Base-by-base conservation (phyloP, 306 rosid species). In the Carpinus viminea region DNA sequence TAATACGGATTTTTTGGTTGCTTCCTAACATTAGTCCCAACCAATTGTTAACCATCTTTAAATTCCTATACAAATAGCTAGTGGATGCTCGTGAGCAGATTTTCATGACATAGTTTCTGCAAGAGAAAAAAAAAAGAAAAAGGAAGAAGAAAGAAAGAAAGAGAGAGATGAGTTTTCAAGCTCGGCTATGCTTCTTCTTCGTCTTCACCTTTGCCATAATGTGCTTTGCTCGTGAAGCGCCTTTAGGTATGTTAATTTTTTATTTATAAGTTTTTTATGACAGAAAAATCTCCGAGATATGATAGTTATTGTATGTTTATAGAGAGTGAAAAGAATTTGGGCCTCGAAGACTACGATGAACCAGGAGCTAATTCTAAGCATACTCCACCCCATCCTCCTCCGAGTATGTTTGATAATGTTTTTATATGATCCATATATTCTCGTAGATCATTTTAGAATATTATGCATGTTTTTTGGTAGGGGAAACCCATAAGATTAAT, bases 311-410 rank as follows among this genome's bases (percentile, higher is more conserved):
- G 20, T 7, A 5, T 53, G 59, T 5, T 36, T 36, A 68, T 46
- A 80, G 87, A 1, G 16, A 41, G 54, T 15, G 66, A 20, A 13
- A 46, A 74, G 16, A 36, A 12, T 4, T 18, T 17, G 12, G 15
- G 20, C 24, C 56, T 47, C 6, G 68, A 69, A 2, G 84, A 81
- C 46, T 81, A 81, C 54, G 47, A 7, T 10, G 50, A 3, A 1
- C 16, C 77, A 3, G n/a, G 52, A 8, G 12, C 80, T 17, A 48
- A 81, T 60, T 72, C 84, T 17, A 70, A 75, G 31, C 83, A 81
- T 20, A 5, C 20, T 28, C 79, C 79, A 5, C 51, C 24, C 8
- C 24, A 0, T 21, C 60, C 36, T 55, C 75, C 76, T 24, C 8
- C 38, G 12, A 28, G 68, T 61, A 61, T 61, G 41, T 61, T 61